Conservation (phyloP, 192 early-diverging fungal genomes). For the Jimgerdemannia flammicorona region DNA sequence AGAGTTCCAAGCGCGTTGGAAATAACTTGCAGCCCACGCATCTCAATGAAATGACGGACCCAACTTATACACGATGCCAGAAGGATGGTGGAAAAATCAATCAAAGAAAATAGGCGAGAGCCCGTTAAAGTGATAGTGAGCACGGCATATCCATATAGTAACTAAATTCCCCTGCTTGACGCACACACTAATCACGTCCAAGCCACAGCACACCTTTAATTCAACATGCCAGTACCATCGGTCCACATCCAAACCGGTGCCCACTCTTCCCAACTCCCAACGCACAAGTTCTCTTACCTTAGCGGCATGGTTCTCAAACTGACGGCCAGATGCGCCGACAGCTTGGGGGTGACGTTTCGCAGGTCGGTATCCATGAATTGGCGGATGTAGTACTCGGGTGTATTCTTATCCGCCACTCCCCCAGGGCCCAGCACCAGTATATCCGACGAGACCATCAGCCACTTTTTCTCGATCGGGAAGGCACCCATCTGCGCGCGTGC, state of each 20-base stretch:
- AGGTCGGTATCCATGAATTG: slow-evolving; percentile 47
- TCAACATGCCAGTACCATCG: too few relatives aligned
- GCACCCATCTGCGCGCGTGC: slow-evolving; percentile 41
- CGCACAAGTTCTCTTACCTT: slow-evolving; percentile 29
- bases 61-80: slow-evolving; percentile 35
- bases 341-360: slow-evolving; percentile 40
- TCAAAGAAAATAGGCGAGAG: not conserved
- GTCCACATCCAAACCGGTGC: too few relatives aligned
- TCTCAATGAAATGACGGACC: slow-evolving; percentile 77
- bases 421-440: not conserved
- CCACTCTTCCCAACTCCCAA: not conserved
- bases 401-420: slow-evolving; percentile 36
- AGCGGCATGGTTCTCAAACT: slow-evolving; percentile 50
- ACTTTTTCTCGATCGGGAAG: slow-evolving; percentile 51
- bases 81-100: not conserved
- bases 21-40: slow-evolving; percentile 67
- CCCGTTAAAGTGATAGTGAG: too few relatives aligned
- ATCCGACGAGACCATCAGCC: slow-evolving; percentile 55
- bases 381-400: slow-evolving; percentile 58
- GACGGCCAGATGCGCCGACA: slow-evolving; percentile 47
- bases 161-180: too few relatives aligned
- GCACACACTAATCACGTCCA: not conserved
- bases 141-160: too few relatives aligned
- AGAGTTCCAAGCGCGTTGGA: slow-evolving; percentile 64
- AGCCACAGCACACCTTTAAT: not conserved